phyloP scores from a whole-genome alignment of 805 yeast genomes.

The Cyberlindnera euphorbiae region DNA sequence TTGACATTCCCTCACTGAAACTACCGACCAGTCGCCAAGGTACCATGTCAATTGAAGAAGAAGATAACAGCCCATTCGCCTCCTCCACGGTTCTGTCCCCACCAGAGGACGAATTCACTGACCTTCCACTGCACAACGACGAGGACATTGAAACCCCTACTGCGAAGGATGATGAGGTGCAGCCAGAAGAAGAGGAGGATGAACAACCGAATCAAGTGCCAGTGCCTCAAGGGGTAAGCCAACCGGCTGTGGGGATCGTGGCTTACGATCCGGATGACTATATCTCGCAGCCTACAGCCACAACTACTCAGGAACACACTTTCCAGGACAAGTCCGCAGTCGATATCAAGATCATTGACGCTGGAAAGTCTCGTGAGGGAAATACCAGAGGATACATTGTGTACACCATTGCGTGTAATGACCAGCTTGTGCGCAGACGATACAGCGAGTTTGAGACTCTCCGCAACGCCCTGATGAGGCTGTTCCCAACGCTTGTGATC shows the following conservation, averaged over 20 bases:
- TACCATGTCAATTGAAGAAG: constrained; percentile 18
- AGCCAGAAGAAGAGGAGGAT: constrained; percentile 1
- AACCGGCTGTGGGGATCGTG: no score
- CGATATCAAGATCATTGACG: constrained; percentile 58
- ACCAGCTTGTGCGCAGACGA: constrained; percentile 66
- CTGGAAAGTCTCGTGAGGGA: constrained; percentile 82
- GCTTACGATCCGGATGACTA: no score
- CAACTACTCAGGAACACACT: no score
- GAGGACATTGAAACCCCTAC: no score
- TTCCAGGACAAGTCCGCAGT: constrained; percentile 19
- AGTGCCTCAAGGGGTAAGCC: no score
- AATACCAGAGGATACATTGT: constrained; percentile 72
- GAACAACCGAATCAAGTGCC: not conserved
- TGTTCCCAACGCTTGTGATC: constrained; percentile 75
- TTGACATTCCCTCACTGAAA: no score
- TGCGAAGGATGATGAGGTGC: constrained; percentile 7
- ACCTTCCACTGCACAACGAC: constrained; percentile 21
- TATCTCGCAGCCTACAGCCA: no score
- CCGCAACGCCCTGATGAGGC: constrained; percentile 60
- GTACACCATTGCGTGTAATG: constrained; percentile 69
- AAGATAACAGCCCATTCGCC: constrained; percentile 25
- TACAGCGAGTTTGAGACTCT: constrained; percentile 90
- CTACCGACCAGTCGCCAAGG: no score
- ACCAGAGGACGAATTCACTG: constrained; percentile 24
- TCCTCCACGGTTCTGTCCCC: constrained; percentile 5